Percentiles rank a stretch among this genome's conserved stretches.
Conservation (phyloP, 78 protist genomes). For the Blattamonas nauphoetae region DNA sequence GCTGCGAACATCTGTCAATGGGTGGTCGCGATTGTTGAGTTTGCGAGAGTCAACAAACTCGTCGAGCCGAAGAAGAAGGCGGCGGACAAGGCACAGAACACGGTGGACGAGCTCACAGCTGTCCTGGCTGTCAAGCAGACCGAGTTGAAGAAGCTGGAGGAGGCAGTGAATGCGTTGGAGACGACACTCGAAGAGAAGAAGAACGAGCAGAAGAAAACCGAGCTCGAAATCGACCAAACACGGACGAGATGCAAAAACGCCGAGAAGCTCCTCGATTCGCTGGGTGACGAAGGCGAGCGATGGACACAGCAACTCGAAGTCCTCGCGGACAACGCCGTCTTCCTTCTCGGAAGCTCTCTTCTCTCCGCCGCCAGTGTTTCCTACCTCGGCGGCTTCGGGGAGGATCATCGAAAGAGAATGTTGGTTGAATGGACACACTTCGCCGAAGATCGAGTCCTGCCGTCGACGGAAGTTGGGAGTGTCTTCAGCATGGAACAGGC, state of each 20-base stretch:
- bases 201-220: background rate
- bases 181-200: conserved; percentile 17
- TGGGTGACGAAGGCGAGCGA: conserved; percentile 48
- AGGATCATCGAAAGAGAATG: conserved; percentile 45
- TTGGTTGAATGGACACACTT: background rate
- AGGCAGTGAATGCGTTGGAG: conserved; percentile 30
- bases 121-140: conserved; percentile 39
- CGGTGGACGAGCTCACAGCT: conserved; percentile 3
- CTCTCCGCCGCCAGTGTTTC: conserved; percentile 56
- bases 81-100: background rate
- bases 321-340: background rate
- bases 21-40: conserved; percentile 61
- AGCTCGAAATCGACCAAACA: conserved; percentile 4
- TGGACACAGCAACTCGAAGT: conserved; percentile 32
- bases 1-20: conserved; percentile 72
- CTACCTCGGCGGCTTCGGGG: conserved; percentile 71
- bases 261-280: background rate
- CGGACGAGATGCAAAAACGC: background rate
- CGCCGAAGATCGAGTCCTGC: conserved; percentile 17
- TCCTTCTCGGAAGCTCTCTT: conserved; percentile 57
- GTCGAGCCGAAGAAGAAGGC: conserved; percentile 2
- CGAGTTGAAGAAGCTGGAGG: conserved; percentile 15
- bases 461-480: background rate
- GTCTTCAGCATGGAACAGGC: background rate
- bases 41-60: conserved; percentile 42